Evolutionary conservation across 768 basidiomycete genomes (phyloP).

Genomic region (Trametes elegans): DNA sequence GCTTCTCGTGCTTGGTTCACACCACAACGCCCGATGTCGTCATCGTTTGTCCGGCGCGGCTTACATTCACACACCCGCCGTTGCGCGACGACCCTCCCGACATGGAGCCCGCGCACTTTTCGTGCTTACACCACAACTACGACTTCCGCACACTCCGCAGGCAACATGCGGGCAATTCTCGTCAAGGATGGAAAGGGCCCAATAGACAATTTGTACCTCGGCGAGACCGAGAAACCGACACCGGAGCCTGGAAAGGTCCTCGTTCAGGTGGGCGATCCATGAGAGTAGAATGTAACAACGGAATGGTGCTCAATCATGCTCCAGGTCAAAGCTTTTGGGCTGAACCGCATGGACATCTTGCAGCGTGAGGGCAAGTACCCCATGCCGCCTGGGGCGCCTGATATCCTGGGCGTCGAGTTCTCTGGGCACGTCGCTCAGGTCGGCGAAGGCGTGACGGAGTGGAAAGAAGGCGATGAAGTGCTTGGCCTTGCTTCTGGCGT

Average conservation of each 20-base stretch:
- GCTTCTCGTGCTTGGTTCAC: background rate
- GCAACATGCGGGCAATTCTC: constrained; percentile 71
- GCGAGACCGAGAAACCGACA: constrained; percentile 63
- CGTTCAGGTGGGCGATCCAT: constrained; percentile 57
- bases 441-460: constrained; percentile 35
- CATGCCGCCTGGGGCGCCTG: constrained; percentile 69
- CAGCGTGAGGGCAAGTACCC: constrained; percentile 78
- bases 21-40: background rate
- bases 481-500: constrained; percentile 82
- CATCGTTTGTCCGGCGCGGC: too few species aligned
- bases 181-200: constrained; percentile 77
- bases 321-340: constrained; percentile 79
- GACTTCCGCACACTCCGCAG: too few species aligned
- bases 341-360: constrained; percentile 82
- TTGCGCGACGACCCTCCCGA: background rate
- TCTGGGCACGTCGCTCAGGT: constrained; percentile 55
- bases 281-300: background rate
- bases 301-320: background rate
- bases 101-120: background rate
- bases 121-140: background rate
- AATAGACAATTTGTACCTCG: constrained; percentile 74
- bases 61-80: background rate
- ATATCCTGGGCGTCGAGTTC: constrained; percentile 87
- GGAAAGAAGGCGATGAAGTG: constrained; percentile 75
- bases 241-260: constrained; percentile 60